A percentile compares a stretch with the other conserved stretches of the same genome.
These are phyloP conservation scores for Eucalyptus coolabah DNA, from an alignment of 345 rosid species.

Conservation along the genomic window DNA sequence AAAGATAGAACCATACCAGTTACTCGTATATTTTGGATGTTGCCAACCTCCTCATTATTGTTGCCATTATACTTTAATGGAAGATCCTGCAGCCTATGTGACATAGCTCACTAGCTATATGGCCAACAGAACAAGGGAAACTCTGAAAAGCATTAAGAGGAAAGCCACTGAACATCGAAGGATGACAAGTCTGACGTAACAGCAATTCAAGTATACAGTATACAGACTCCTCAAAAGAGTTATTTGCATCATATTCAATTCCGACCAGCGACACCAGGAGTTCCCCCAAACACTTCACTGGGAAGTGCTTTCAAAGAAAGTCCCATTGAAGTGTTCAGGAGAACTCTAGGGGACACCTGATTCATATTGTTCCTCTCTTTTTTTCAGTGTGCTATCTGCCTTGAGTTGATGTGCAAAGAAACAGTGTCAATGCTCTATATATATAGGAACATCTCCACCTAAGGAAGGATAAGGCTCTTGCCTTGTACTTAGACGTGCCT, in stretches of 20 bases:
- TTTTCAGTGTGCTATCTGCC: not conserved
- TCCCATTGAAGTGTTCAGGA: slow-evolving; percentile 3
- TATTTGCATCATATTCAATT: not conserved
- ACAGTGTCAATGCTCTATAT: not conserved
- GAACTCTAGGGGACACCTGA: slow-evolving; percentile 7
- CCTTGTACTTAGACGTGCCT: not conserved
- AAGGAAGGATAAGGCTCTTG: not conserved
- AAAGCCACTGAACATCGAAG: not conserved
- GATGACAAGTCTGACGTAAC: not conserved
- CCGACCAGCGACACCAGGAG: not conserved
- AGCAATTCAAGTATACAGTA: not conserved
- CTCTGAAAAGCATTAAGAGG: not conserved
- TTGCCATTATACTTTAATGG: not conserved
- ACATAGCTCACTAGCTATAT: not conserved
- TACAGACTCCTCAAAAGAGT: not conserved
- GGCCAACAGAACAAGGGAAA: not conserved
- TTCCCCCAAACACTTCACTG: slow-evolving; percentile 17
- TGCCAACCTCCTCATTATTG: not conserved
- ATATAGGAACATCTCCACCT: not conserved
- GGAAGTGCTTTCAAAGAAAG: not conserved
- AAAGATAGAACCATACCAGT: not conserved
- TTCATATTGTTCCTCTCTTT: not conserved
- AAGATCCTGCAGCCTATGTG: not conserved
- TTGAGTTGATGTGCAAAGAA: not conserved
- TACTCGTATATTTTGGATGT: not conserved